Conservation (phyloP, 371 early-diverging fungal genomes). For the Nematocida sp. region DNA sequence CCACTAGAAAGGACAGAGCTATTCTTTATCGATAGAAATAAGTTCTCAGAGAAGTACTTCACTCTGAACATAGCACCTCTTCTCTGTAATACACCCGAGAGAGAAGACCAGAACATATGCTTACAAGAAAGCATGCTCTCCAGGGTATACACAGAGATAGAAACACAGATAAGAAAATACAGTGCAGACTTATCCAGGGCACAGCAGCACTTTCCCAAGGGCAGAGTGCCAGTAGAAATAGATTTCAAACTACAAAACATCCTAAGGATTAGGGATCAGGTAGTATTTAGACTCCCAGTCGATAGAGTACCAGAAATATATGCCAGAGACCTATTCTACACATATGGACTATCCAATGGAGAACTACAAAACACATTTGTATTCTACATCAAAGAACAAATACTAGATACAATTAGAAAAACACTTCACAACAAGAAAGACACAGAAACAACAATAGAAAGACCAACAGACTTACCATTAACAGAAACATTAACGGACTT, state of each 20-base stretch:
- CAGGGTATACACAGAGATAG: conserved; percentile 13
- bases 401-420: background rate
- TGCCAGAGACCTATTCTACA: conserved; percentile 27
- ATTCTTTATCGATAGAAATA: conserved; percentile 23
- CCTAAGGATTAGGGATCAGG: conserved; percentile 11
- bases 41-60: conserved; percentile 30
- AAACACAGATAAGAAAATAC: conserved; percentile 21
- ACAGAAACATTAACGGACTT: background rate
- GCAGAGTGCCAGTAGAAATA: background rate
- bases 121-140: background rate
- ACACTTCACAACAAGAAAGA: background rate
- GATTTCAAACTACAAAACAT: conserved; percentile 19
- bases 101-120: background rate
- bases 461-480: background rate
- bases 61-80: background rate
- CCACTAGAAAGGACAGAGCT: background rate
- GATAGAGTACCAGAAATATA: conserved; percentile 37
- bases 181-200: conserved; percentile 10
- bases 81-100: background rate
- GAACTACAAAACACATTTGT: conserved; percentile 12
- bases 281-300: conserved; percentile 18
- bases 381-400: conserved; percentile 38
- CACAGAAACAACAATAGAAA: background rate
- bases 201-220: background rate
- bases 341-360: conserved; percentile 10